A percentile compares a stretch with the other conserved stretches of the same genome.
Conservation (phyloP, 768 basidiomycete species). For the Russula olivacea region DNA sequence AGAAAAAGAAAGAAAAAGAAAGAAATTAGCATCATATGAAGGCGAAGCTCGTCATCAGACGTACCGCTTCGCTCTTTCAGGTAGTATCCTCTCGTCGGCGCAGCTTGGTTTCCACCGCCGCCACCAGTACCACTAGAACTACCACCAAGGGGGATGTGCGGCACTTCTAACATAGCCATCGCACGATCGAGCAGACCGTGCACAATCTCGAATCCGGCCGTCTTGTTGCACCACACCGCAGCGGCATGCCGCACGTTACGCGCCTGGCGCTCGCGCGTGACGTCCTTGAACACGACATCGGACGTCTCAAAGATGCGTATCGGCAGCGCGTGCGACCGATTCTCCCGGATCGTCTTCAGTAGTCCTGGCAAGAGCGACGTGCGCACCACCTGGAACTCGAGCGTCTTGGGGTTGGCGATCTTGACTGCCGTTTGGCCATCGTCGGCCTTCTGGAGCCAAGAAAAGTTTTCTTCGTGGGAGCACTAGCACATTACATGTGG, state of each 20-base stretch:
- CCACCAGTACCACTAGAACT: no score
- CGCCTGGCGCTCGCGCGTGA: slow-evolving; percentile 67
- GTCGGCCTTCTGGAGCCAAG: slow-evolving; percentile 82
- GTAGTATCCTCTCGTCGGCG: slow-evolving; percentile 73
- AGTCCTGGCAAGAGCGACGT: slow-evolving; percentile 94
- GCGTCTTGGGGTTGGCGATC: slow-evolving; percentile 94
- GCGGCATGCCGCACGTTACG: slow-evolving; percentile 85
- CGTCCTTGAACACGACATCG: slow-evolving; percentile 90
- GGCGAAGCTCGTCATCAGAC: not conserved
- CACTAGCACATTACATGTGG: slow-evolving; percentile 53
- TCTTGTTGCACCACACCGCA: slow-evolving; percentile 94
- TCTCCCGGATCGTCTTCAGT: slow-evolving; percentile 95
- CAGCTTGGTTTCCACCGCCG: slow-evolving; percentile 50
- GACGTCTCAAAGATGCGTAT: slow-evolving; percentile 91
- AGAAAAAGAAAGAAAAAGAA: not conserved
- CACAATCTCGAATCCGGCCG: slow-evolving; percentile 93
- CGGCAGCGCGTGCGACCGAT: slow-evolving; percentile 87
- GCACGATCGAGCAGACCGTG: slow-evolving; percentile 92
- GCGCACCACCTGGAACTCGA: slow-evolving; percentile 97
- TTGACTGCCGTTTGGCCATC: slow-evolving; percentile 77
- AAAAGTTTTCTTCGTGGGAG: slow-evolving; percentile 98
- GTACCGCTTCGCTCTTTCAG: slow-evolving; percentile 79
- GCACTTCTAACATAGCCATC: slow-evolving; percentile 95
- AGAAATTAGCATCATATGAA: not conserved
- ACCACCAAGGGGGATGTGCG: slow-evolving; percentile 52